Conservation (phyloP, 805 yeast species). For the Saturnispora silvae region DNA sequence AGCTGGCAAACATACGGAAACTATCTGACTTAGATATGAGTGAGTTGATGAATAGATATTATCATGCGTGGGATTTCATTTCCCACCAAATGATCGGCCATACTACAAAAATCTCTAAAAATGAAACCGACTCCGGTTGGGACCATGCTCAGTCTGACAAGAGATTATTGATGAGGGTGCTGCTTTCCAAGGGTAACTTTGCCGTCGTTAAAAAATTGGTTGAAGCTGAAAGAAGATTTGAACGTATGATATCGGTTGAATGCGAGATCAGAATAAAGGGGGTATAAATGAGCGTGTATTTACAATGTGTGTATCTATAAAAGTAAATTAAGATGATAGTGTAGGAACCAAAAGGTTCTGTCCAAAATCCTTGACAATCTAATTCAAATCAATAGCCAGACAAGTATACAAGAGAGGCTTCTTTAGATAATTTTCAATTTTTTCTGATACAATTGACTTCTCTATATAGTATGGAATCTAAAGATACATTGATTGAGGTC, state of each 20-base stretch:
- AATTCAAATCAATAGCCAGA: no score
- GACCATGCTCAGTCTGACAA: constrained; percentile 31
- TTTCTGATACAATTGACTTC: no score
- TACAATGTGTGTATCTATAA: no score
- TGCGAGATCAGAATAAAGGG: constrained; percentile 12
- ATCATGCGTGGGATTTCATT: constrained; percentile 17
- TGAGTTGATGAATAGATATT: constrained; percentile 16
- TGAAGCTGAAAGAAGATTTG: constrained; percentile 23
- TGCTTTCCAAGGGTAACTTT: constrained; percentile 36
- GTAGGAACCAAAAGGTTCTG: no score
- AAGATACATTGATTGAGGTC: no score
- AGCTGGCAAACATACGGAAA: constrained; percentile 13
- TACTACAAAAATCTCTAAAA: constrained; percentile 26
- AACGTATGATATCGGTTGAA: constrained; percentile 21
- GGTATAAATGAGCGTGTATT: background rate
- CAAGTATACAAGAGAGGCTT: no score
- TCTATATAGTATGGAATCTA: no score
- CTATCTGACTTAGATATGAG: constrained; percentile 12
- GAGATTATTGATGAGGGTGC: constrained; percentile 60
- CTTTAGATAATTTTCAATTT: no score
- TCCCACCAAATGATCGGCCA: constrained; percentile 15
- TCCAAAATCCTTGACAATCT: no score
- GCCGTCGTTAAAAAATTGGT: constrained; percentile 18
- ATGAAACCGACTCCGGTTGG: no score
- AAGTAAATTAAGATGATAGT: no score